Conservation (phyloP, 306 rosid genomes). For the Calophaca sinica region DNA sequence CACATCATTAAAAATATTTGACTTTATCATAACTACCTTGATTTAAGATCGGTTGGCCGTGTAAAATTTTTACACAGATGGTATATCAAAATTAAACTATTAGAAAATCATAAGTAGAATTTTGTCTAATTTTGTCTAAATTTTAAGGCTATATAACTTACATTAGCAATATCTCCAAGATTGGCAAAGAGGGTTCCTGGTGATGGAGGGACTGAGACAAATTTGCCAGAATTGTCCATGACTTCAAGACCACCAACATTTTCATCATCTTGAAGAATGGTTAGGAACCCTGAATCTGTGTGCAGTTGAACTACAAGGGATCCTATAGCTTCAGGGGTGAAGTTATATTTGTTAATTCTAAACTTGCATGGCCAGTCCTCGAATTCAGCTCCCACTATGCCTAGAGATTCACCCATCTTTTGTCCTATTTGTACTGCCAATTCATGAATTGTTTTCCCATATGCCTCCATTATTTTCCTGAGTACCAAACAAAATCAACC, state of each 20-base stretch:
- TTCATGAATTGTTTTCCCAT: conserved; percentile 55
- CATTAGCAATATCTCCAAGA: conserved; percentile 67
- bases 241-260: conserved; percentile 73
- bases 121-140: no score
- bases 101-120: no score
- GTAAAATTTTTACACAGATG: no score
- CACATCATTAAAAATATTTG: no score
- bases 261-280: conserved; percentile 77
- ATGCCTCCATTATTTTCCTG: conserved; percentile 48
- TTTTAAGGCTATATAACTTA: conserved; percentile 5
- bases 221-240: conserved; percentile 50
- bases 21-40: no score
- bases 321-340: conserved; percentile 54
- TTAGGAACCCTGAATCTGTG: conserved; percentile 66
- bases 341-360: conserved; percentile 68
- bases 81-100: no score
- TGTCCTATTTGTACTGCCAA: conserved; percentile 47
- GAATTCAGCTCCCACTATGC: conserved; percentile 45
- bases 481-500: neutral
- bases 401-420: conserved; percentile 59
- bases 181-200: conserved; percentile 58
- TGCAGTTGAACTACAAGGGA: conserved; percentile 57
- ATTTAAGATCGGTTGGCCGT: no score
- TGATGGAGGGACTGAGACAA: conserved; percentile 54
- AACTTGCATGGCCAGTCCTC: conserved; percentile 61